phyloP scores from a whole-genome alignment of 352 stramenopile species.

The Phytophthora sansomeana region DNA sequence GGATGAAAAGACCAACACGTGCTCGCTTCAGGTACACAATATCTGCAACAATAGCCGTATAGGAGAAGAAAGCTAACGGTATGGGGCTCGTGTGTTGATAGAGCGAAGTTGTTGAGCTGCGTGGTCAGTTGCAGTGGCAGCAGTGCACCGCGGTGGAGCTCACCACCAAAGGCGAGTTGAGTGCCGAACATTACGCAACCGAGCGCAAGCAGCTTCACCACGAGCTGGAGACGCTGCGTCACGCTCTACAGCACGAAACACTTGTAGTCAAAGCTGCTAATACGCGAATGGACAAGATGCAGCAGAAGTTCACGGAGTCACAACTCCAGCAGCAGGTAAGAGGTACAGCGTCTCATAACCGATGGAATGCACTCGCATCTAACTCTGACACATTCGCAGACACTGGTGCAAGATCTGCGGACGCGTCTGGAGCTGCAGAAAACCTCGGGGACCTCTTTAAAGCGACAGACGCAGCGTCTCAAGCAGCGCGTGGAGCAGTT shows the following conservation, averaged over 20 bases:
- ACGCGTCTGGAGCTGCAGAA: constrained; percentile 30
- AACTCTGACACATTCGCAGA: background rate
- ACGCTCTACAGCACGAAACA: constrained; percentile 24
- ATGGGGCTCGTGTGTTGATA: constrained; percentile 6
- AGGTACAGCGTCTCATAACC: background rate
- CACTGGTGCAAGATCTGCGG: constrained; percentile 23
- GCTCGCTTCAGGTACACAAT: constrained; percentile 37
- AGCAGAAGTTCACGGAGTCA: background rate
- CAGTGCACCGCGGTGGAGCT: constrained; percentile 37
- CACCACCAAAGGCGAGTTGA: constrained; percentile 28
- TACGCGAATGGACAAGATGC: constrained; percentile 17
- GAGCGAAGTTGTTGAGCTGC: constrained; percentile 28
- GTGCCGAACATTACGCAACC: constrained; percentile 32
- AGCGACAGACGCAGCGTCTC: constrained; percentile 26
- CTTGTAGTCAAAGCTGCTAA: constrained; percentile 7
- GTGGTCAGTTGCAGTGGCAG: constrained; percentile 29
- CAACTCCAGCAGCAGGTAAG: constrained; percentile 32
- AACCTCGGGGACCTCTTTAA: constrained; percentile 5
- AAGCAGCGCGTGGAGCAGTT: constrained; percentile 28
- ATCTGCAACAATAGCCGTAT: background rate
- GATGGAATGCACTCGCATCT: background rate
- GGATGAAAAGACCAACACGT: constrained; percentile 18
- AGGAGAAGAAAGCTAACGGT: background rate
- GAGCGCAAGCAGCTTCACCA: constrained; percentile 43
- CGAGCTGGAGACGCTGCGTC: constrained; percentile 24